Conservation (phyloP, 495 filamentous ascomycete genomes). For the Letharia columbiana region DNA sequence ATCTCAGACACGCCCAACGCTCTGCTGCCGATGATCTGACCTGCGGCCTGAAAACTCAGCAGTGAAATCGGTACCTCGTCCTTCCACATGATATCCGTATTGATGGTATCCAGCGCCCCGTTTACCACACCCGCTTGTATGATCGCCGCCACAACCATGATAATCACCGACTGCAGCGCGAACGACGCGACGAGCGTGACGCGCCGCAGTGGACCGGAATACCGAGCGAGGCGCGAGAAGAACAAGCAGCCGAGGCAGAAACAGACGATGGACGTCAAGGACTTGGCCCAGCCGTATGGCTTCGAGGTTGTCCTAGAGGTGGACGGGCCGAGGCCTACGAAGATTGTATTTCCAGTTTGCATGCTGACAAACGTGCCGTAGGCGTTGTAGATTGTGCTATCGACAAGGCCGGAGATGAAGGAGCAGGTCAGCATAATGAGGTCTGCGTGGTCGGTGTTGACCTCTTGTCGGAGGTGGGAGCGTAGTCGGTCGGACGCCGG, state of each 20-base stretch:
- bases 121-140: conserved; percentile 42
- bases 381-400: conserved; percentile 46
- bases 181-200: conserved; percentile 49
- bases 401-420: conserved; percentile 41
- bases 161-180: conserved; percentile 45
- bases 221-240: conserved; percentile 35
- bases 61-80: conserved; percentile 51
- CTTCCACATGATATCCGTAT: conserved; percentile 28
- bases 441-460: conserved; percentile 35
- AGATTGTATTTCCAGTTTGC: conserved; percentile 59
- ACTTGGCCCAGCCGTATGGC: conserved; percentile 57
- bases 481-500: background rate
- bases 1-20: conserved; percentile 59
- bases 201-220: conserved; percentile 37
- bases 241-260: conserved; percentile 50
- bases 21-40: conserved; percentile 58
- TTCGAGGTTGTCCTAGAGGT: conserved; percentile 36
- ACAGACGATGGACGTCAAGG: conserved; percentile 47
- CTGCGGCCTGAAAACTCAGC: conserved; percentile 62
- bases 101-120: conserved; percentile 27
- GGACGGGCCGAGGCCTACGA: conserved; percentile 56
- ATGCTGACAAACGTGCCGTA: conserved; percentile 49
- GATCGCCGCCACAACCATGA: conserved; percentile 51
- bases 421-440: conserved; percentile 41
- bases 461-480: conserved; percentile 28